Evolutionary conservation across 345 rosid genomes (phyloP).

Genomic region (Mercurialis annua): DNA sequence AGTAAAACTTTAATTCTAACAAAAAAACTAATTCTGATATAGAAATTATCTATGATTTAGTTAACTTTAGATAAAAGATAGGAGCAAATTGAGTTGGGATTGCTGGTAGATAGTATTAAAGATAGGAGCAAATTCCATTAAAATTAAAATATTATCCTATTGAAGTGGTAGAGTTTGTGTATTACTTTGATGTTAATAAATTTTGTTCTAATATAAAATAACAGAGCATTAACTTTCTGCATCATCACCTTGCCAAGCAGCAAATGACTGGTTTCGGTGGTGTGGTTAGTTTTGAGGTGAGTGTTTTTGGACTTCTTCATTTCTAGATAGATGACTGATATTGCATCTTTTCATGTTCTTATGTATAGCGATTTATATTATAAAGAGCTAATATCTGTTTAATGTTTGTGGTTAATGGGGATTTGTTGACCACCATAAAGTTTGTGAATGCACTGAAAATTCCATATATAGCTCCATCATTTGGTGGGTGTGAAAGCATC

Average conservation of each 20-base stretch:
- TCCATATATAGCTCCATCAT: slow-evolving; percentile 97
- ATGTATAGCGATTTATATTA: background rate
- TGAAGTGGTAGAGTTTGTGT: too few species aligned
- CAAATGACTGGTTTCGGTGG: slow-evolving; percentile 99
- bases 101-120: too few species aligned
- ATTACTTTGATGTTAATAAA: too few species aligned
- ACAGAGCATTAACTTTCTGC: too few species aligned
- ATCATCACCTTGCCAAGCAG: slow-evolving; percentile 77
- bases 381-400: background rate
- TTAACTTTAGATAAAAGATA: too few species aligned
- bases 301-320: slow-evolving; percentile 8
- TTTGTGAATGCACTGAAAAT: slow-evolving; percentile 85
- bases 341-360: background rate
- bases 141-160: too few species aligned
- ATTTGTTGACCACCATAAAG: slow-evolving; percentile 58
- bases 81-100: too few species aligned
- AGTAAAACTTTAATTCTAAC: too few species aligned
- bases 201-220: too few species aligned
- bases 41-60: too few species aligned
- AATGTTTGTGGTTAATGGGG: slow-evolving; percentile 69
- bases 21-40: too few species aligned
- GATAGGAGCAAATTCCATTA: too few species aligned
- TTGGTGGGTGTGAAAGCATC: slow-evolving; percentile 96
- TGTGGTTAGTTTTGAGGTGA: slow-evolving; percentile 98
- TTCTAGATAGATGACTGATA: background rate